Percentiles rank a stretch among this genome's conserved stretches.
Conservation (phyloP, 345 rosid species). For the Acer saccharum region DNA sequence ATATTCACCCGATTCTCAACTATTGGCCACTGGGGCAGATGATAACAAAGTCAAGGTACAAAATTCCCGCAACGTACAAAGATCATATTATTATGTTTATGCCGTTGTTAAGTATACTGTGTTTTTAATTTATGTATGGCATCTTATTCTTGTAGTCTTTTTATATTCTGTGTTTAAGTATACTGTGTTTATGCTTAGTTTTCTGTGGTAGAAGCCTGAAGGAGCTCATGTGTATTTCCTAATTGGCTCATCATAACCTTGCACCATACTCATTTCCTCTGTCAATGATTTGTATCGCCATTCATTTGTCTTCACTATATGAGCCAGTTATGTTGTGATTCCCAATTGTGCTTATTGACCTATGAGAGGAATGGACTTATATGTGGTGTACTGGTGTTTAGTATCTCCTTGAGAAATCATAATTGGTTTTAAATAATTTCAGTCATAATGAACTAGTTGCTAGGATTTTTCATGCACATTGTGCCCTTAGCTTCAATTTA, state of each 20-base stretch:
- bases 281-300: too few species aligned
- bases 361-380: constrained; percentile 2
- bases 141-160: neutral
- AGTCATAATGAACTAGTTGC: neutral
- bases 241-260: neutral
- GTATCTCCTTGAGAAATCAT: neutral
- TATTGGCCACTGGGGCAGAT: constrained; percentile 95
- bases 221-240: neutral
- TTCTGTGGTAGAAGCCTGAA: too few species aligned
- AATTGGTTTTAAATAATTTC: neutral
- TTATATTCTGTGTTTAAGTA: neutral
- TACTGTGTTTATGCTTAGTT: neutral
- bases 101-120: neutral
- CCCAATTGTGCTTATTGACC: neutral
- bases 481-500: too few species aligned
- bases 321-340: neutral
- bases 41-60: constrained; percentile 82
- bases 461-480: neutral
- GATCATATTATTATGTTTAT: too few species aligned
- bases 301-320: neutral
- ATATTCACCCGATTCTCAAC: constrained; percentile 24
- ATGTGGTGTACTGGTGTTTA: neutral
- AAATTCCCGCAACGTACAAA: too few species aligned
- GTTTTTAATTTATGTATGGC: neutral
- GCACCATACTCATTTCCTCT: neutral